Evolutionary conservation across 2,329 filamentous ascomycete genomes (phyloP).

Genomic region (Tympanopsis confertula): DNA sequence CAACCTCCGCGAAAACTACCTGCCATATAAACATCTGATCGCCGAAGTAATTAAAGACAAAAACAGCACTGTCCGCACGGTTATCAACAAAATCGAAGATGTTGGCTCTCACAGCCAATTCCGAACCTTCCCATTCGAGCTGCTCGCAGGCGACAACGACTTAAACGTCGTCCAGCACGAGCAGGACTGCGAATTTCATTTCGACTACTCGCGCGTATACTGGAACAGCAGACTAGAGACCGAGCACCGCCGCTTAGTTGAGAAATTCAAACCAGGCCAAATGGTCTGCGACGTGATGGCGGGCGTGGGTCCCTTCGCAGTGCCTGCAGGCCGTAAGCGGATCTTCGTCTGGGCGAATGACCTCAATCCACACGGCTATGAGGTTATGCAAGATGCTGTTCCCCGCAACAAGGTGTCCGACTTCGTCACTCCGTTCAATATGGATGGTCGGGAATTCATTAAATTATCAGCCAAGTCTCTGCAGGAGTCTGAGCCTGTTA

Average conservation of each 20-base stretch:
- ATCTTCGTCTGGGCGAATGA: slow-evolving; percentile 97
- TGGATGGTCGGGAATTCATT: slow-evolving; percentile 76
- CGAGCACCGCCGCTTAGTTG: slow-evolving; percentile 73
- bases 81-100: slow-evolving; percentile 90
- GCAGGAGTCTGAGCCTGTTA: slow-evolving; percentile 16
- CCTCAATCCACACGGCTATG: slow-evolving; percentile 81
- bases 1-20: slow-evolving; percentile 73
- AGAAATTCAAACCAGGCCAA: slow-evolving; percentile 69
- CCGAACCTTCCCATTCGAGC: slow-evolving; percentile 85
- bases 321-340: slow-evolving; percentile 78
- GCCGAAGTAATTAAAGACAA: slow-evolving; percentile 83
- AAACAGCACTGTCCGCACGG: slow-evolving; percentile 68
- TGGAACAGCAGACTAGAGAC: slow-evolving; percentile 90
- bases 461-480: slow-evolving; percentile 52
- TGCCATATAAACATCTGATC: slow-evolving; percentile 77
- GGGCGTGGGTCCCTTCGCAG: slow-evolving; percentile 86
- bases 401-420: slow-evolving; percentile 61
- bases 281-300: slow-evolving; percentile 96
- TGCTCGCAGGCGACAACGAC: slow-evolving; percentile 71
- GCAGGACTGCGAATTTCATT: slow-evolving; percentile 74
- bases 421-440: slow-evolving; percentile 70
- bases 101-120: slow-evolving; percentile 79
- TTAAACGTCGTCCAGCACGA: slow-evolving; percentile 75
- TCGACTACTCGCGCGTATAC: slow-evolving; percentile 94
- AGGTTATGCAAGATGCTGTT: slow-evolving; percentile 59